These are phyloP conservation scores for Russula sp. DNA, from an alignment of 768 basidiomycete genomes.

Conservation along the genomic window DNA sequence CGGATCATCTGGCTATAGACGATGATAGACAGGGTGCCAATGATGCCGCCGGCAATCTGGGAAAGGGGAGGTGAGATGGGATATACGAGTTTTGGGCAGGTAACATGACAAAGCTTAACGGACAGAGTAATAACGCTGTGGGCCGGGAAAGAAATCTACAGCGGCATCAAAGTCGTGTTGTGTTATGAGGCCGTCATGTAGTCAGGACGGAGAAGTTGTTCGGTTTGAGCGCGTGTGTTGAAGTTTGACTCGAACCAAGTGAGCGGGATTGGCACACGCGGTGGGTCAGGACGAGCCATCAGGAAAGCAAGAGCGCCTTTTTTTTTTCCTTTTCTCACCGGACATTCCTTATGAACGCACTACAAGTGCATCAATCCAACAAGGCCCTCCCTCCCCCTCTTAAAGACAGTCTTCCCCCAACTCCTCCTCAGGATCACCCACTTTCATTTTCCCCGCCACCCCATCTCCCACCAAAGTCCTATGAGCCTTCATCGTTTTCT, in stretches of 20 bases:
- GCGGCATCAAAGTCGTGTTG: conserved; percentile 57
- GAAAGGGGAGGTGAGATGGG: conserved; percentile 13
- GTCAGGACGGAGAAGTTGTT: conserved; percentile 51
- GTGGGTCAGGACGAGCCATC: neutral
- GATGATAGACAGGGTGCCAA: conserved; percentile 34
- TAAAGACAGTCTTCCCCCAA: conserved; percentile 36
- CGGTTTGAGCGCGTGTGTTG: conserved; percentile 40
- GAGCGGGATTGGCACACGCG: conserved; percentile 36
- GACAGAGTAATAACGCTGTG: conserved; percentile 46
- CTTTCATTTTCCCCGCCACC: neutral
- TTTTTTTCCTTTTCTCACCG: neutral
- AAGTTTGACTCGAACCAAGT: conserved; percentile 48
- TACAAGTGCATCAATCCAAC: conserved; percentile 14
- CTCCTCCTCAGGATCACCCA: neutral
- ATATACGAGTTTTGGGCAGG: conserved; percentile 30
- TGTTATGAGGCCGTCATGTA: conserved; percentile 49
- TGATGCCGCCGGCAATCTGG: conserved; percentile 33
- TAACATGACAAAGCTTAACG: conserved; percentile 18
- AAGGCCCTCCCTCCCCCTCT: conserved; percentile 37
- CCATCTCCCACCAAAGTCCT: conserved; percentile 30
- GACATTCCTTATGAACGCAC: conserved; percentile 22
- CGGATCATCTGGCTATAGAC: conserved; percentile 33
- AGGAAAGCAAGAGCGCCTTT: too few relatives aligned
- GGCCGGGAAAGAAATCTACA: conserved; percentile 50
- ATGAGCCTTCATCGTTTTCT: conserved; percentile 1